Evolutionary conservation across 306 rosid species (phyloP).

Genomic region (Begonia loranthoides): DNA sequence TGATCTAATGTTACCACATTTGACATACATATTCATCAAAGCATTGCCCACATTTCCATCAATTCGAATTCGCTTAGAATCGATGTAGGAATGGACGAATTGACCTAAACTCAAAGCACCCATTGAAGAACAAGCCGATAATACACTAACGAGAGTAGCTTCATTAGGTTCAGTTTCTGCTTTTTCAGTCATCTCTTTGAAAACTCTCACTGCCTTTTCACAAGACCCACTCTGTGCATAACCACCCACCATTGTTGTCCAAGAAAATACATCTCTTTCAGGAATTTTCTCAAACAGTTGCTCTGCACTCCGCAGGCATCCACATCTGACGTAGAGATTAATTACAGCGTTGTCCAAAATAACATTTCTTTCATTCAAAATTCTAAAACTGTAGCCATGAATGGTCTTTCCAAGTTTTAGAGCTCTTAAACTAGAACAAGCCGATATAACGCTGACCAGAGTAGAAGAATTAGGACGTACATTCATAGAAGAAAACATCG

Average conservation of each 20-base stretch:
- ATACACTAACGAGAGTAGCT: constrained; percentile 45
- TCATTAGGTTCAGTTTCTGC: constrained; percentile 34
- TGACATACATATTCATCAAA: constrained; percentile 56
- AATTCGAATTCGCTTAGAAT: constrained; percentile 26
- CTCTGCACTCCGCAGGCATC: constrained; percentile 26
- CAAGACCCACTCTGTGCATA: constrained; percentile 39
- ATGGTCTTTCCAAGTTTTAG: constrained; percentile 31
- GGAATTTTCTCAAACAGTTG: constrained; percentile 25
- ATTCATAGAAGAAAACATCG: constrained; percentile 25
- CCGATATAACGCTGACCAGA: constrained; percentile 49
- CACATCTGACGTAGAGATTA: constrained; percentile 60
- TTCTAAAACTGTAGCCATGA: constrained; percentile 41
- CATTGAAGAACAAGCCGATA: constrained; percentile 49
- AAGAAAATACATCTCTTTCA: constrained; percentile 39
- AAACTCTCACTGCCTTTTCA: constrained; percentile 42
- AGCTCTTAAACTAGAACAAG: constrained; percentile 43
- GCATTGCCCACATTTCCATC: constrained; percentile 59
- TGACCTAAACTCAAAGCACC: constrained; percentile 34
- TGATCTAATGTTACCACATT: constrained; percentile 59
- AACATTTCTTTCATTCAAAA: constrained; percentile 24
- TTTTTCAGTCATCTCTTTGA: constrained; percentile 38
- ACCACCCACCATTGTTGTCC: constrained; percentile 76
- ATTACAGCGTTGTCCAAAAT: constrained; percentile 52
- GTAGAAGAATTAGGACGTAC: constrained; percentile 53
- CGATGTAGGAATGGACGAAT: constrained; percentile 50